phyloP scores from a whole-genome alignment of 2,329 filamentous ascomycete genomes.

The Cercospora sp. region DNA sequence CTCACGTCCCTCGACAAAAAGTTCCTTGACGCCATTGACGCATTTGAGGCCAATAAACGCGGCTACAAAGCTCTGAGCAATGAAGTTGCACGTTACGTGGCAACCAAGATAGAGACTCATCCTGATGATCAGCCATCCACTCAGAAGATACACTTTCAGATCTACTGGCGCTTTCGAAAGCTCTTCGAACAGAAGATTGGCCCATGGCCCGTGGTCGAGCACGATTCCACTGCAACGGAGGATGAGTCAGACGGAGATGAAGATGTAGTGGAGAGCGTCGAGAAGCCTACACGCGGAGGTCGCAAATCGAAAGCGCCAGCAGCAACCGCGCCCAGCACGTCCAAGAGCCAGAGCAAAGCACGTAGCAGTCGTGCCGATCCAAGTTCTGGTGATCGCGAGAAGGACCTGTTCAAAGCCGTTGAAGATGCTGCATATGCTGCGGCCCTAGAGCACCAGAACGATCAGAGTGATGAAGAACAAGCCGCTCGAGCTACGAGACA shows the following conservation, averaged over 20 bases:
- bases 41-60: neutral
- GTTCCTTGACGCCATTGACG: constrained; percentile 8
- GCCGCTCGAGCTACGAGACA: neutral
- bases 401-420: neutral
- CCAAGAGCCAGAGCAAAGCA: neutral
- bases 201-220: neutral
- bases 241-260: neutral
- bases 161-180: constrained; percentile 22
- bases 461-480: neutral
- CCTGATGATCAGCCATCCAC: neutral
- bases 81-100: neutral
- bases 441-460: neutral
- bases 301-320: neutral
- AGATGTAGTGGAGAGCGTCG: neutral
- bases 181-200: neutral
- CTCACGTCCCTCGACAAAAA: constrained; percentile 13
- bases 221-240: neutral
- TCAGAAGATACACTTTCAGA: constrained; percentile 19
- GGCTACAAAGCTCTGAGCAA: neutral
- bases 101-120: neutral
- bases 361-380: neutral
- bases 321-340: neutral
- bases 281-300: neutral
- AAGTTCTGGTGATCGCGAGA: neutral
- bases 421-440: neutral